Conservation (phyloP, 768 basidiomycete genomes). For the Pluteus cervinus region DNA sequence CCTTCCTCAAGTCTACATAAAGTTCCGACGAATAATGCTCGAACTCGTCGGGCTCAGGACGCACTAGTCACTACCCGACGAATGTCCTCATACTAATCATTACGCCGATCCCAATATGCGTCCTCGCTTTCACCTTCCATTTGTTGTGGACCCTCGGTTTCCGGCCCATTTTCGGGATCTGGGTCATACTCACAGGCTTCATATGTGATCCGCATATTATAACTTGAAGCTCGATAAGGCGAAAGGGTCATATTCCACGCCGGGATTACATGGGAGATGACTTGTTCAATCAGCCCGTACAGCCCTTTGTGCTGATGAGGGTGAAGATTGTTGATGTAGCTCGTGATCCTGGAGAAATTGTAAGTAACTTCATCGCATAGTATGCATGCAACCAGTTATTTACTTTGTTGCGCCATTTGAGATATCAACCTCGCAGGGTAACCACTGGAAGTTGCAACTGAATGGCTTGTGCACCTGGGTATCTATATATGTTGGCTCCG, state of each 20-base stretch:
- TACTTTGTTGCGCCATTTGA: constrained; percentile 4
- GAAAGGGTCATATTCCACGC: constrained; percentile 20
- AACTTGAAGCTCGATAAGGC: too few species aligned
- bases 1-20: constrained; percentile 8
- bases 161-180: constrained; percentile 2
- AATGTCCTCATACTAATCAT: constrained; percentile 7
- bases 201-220: too few species aligned
- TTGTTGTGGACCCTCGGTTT: constrained; percentile 3
- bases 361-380: too few species aligned
- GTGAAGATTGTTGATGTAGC: constrained; percentile 33
- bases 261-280: constrained; percentile 17
- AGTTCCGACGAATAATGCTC: constrained; percentile 5
- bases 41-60: constrained; percentile 12
- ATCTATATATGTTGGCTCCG: too few species aligned
- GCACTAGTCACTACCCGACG: too few species aligned
- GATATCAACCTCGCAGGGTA: constrained; percentile 9
- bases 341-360: constrained; percentile 11
- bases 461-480: too few species aligned
- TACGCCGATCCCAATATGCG: constrained; percentile 6
- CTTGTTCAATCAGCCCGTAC: constrained; percentile 15
- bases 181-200: too few species aligned
- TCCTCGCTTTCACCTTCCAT: constrained; percentile 8
- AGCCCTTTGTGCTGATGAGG: constrained; percentile 16
- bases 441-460: too few species aligned
- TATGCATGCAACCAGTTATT: too few species aligned